Conservation (phyloP, 1,284 basidiomycete species). For the Peniophora sp. region DNA sequence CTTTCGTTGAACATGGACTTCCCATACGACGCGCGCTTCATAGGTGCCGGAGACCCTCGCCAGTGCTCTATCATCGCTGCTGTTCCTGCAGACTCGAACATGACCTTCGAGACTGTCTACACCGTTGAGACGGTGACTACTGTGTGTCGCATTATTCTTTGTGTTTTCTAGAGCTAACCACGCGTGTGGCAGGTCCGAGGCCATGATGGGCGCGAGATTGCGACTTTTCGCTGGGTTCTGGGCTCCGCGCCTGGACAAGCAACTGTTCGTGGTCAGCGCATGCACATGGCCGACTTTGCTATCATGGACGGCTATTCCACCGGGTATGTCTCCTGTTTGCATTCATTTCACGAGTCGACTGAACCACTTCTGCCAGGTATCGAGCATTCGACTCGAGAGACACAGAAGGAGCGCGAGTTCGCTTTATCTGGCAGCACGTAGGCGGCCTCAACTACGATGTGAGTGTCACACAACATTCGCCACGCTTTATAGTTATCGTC, state of each 20-base stretch:
- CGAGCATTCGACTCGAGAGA: slow-evolving; percentile 43
- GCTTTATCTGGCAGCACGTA: slow-evolving; percentile 25
- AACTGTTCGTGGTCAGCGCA: neutral
- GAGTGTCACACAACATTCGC: slow-evolving; percentile 13
- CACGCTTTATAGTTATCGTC: neutral
- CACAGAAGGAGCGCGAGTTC: slow-evolving; percentile 48
- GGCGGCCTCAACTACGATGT: slow-evolving; percentile 50
- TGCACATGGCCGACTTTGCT: slow-evolving; percentile 8
- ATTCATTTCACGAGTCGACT: neutral
- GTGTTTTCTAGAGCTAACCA: neutral
- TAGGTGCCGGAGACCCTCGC: slow-evolving; percentile 57
- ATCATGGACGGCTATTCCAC: neutral
- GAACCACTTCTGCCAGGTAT: slow-evolving; percentile 30
- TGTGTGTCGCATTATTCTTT: slow-evolving; percentile 2
- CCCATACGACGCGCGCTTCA: slow-evolving; percentile 16
- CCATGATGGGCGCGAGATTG: neutral
- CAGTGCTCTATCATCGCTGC: slow-evolving; percentile 61
- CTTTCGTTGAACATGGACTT: neutral
- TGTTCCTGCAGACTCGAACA: slow-evolving; percentile 47
- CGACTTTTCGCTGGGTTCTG: slow-evolving; percentile 7
- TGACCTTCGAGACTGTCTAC: slow-evolving; percentile 47
- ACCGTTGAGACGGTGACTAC: slow-evolving; percentile 14
- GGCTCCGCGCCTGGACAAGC: slow-evolving; percentile 4
- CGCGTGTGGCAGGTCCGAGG: neutral
- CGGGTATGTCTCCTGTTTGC: neutral